phyloP scores from a whole-genome alignment of 208 protist genomes.

The Ichthyophonus hoferi region DNA sequence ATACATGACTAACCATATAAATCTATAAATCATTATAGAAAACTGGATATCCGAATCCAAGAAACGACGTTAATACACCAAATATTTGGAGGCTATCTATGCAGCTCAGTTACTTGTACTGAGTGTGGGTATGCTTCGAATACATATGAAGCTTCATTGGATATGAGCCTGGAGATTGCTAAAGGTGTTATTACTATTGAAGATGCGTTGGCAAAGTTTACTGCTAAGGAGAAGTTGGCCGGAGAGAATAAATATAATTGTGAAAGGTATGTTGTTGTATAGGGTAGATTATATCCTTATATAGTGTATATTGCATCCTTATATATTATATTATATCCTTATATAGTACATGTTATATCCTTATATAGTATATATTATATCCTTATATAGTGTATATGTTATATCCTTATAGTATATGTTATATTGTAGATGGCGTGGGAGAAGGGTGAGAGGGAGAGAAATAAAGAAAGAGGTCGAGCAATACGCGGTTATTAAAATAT shows the following conservation, averaged over 20 bases:
- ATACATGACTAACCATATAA: too few relatives aligned
- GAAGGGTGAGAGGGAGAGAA: too few relatives aligned
- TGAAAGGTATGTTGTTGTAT: not conserved
- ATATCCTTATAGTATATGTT: too few relatives aligned
- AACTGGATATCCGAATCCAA: slow-evolving; percentile 26
- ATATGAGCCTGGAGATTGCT: slow-evolving; percentile 67
- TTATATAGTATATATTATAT: too few relatives aligned
- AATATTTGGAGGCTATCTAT: slow-evolving; percentile 65
- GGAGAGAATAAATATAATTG: slow-evolving; percentile 16
- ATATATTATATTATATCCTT: too few relatives aligned
- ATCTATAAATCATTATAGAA: not conserved
- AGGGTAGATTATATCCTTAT: too few relatives aligned
- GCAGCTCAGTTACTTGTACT: slow-evolving; percentile 58
- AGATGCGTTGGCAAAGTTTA: slow-evolving; percentile 5
- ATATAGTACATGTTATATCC: too few relatives aligned
- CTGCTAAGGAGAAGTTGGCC: not conserved
- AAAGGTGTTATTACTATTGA: slow-evolving; percentile 3
- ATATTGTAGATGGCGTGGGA: too few relatives aligned
- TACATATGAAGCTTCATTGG: slow-evolving; percentile 71
- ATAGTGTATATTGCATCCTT: too few relatives aligned
- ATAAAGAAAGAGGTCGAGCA: too few relatives aligned
- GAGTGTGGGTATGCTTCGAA: slow-evolving; percentile 60
- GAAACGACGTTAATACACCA: slow-evolving; percentile 61
- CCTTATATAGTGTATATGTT: too few relatives aligned
- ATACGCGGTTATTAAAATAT: too few relatives aligned